phyloP scores from a whole-genome alignment of 2,329 filamentous ascomycete species.

The Sordariomycetes sp. region DNA sequence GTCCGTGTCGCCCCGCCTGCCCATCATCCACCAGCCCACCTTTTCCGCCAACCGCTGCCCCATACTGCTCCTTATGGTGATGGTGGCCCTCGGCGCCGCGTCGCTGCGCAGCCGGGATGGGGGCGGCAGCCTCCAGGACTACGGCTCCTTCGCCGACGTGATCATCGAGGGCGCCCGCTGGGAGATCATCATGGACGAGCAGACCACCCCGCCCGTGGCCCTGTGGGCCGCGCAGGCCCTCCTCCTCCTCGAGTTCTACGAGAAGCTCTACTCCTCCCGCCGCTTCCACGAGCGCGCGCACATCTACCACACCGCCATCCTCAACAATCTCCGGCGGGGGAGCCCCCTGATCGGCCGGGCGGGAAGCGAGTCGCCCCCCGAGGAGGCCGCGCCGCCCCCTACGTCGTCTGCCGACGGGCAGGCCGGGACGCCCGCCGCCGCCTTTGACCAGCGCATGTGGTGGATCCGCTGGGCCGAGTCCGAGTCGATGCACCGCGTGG shows the following conservation, averaged over 20 bases:
- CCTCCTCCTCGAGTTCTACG: conserved; percentile 75
- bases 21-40: conserved; percentile 79
- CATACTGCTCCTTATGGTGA: conserved; percentile 65
- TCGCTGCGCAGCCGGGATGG: conserved; percentile 59
- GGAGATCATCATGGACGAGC: conserved; percentile 72
- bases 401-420: conserved; percentile 28
- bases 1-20: conserved; percentile 73
- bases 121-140: conserved; percentile 35
- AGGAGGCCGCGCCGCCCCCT: conserved; percentile 24
- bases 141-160: conserved; percentile 39
- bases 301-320: conserved; percentile 77
- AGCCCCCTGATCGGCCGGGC: conserved; percentile 76
- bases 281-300: conserved; percentile 78
- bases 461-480: conserved; percentile 87
- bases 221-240: conserved; percentile 84
- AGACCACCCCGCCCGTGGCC: conserved; percentile 74
- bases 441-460: conserved; percentile 38
- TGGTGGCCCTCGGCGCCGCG: conserved; percentile 76
- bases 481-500: conserved; percentile 76
- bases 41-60: conserved; percentile 74
- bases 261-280: conserved; percentile 83
- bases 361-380: conserved; percentile 68
- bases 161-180: conserved; percentile 66
- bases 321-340: conserved; percentile 76
- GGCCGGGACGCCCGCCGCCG: neutral